Base-by-base conservation (phyloP, 495 filamentous ascomycete genomes). In the Podospora pseudoanserina region DNA sequence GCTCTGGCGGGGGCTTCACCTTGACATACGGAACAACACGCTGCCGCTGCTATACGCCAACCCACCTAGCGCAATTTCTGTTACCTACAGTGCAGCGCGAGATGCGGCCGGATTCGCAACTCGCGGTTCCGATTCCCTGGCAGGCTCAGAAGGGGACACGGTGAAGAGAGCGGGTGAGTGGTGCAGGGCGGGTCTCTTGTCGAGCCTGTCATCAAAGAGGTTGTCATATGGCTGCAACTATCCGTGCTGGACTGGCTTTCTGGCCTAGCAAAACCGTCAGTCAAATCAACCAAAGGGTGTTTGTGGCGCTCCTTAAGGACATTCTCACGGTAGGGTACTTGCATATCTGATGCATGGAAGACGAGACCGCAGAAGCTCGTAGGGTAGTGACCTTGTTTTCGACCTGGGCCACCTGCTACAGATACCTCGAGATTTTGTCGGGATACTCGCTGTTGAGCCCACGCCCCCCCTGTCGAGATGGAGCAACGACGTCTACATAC, bases 321-420 rank as follows among this genome's bases (percentile, higher is more conserved):
- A 68, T 49, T 49, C 72, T 72, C 72, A 70, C 62, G 67, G 71
- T 64, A 75, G 75, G 76, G 68, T 76, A 69, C 69, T 60, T 75
- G 76, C 76, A 78, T 76, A 66, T 44, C 59, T 70, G 63, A 73
- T 74, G 72, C 76, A 73, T 76, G 71, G 75, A 74, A 76, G 70
- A 72, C 73, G 72, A 74, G 67, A 66, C 68, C 67, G 64, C 44
- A 59, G 68, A 67, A 55, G 70, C 71, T 64, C 67, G 66, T 68
- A 70, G 32, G 62, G 68, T 23, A 63, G 66, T 55, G 53, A 62
- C 60, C 13, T 23, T 26, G 28, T 57, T 64, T 66, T 63, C 63
- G 54, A 32, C 64, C 67, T 55, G 26, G 49, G 28, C 30, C 30
- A 39, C 30, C 53, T 53, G 20, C 60, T 59, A 49, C 39, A 49